Evolutionary conservation across 1,284 basidiomycete species (phyloP).

Genomic region (Sphagnurus paluster): DNA sequence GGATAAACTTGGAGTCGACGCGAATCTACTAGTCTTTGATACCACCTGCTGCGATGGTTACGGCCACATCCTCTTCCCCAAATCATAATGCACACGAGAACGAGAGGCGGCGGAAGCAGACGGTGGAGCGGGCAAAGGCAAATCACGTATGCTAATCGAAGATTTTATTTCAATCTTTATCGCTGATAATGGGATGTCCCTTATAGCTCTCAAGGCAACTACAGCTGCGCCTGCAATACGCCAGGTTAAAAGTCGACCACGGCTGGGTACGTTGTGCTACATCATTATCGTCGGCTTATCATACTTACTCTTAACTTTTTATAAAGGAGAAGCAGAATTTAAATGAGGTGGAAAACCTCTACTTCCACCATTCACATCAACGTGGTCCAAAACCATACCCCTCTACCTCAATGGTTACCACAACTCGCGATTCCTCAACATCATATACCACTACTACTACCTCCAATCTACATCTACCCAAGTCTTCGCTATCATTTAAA

Average conservation of each 20-base stretch:
- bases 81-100: constrained; percentile 24
- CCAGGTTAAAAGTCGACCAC: constrained; percentile 75
- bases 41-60: constrained; percentile 21
- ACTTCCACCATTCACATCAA: constrained; percentile 66
- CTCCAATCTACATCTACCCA: constrained; percentile 20
- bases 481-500: constrained; percentile 27
- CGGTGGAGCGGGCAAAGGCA: constrained; percentile 60
- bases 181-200: constrained; percentile 2
- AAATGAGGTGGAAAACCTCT: constrained; percentile 77
- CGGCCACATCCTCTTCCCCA: constrained; percentile 18
- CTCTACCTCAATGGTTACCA: constrained; percentile 20
- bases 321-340: constrained; percentile 69
- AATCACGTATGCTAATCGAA: constrained; percentile 50
- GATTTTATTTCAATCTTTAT: not conserved
- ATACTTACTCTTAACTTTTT: not conserved
- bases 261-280: constrained; percentile 62
- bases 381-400: constrained; percentile 30
- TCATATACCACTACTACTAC: constrained; percentile 7
- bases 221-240: constrained; percentile 75
- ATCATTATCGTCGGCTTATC: not conserved
- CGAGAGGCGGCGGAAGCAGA: constrained; percentile 46
- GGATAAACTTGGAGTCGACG: too few species aligned
- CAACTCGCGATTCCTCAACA: constrained; percentile 19
- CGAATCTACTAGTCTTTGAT: not conserved
- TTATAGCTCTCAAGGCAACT: constrained; percentile 67